These are phyloP conservation scores for Rhodotorula sp. DNA, from an alignment of 1,284 basidiomycete species.

Conservation along the genomic window DNA sequence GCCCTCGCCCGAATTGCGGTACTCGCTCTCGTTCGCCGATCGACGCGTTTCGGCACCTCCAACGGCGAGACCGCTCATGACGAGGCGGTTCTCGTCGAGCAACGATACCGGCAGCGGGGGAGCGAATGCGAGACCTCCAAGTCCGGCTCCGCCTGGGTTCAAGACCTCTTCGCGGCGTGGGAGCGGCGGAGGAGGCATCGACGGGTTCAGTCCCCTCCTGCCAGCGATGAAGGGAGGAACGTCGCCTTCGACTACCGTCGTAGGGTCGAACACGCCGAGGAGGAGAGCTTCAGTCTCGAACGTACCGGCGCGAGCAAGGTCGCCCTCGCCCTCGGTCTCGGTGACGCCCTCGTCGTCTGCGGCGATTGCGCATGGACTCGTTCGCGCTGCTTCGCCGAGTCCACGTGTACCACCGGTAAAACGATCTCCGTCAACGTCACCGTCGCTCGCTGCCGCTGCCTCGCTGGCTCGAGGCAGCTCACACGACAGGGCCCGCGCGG, in stretches of 20 bases:
- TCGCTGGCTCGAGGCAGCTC: not conserved
- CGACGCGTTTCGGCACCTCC: not conserved
- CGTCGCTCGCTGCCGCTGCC: not conserved
- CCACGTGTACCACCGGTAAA: not conserved
- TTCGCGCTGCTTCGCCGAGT: not conserved
- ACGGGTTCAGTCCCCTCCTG: not conserved
- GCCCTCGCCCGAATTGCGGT: not conserved
- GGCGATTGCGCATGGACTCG: not conserved
- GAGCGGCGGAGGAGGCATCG: not conserved
- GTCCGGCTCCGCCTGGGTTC: constrained; percentile 4
- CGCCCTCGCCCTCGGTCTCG: not conserved
- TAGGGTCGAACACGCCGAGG: too few species aligned
- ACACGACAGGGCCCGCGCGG: not conserved
- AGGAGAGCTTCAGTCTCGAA: too few species aligned
- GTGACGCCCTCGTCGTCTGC: not conserved
- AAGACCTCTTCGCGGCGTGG: not conserved
- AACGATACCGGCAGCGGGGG: not conserved
- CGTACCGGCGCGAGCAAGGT: not conserved
- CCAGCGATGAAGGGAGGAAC: not conserved
- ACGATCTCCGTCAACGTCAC: not conserved
- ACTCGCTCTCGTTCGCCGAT: not conserved
- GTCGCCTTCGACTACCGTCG: not conserved
- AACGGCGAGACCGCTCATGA: too few species aligned
- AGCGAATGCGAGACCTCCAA: not conserved
- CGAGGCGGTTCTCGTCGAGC: too few species aligned